Base-by-base conservation (phyloP, 2,329 filamentous ascomycete species). In the Bipolaris zeicola region DNA sequence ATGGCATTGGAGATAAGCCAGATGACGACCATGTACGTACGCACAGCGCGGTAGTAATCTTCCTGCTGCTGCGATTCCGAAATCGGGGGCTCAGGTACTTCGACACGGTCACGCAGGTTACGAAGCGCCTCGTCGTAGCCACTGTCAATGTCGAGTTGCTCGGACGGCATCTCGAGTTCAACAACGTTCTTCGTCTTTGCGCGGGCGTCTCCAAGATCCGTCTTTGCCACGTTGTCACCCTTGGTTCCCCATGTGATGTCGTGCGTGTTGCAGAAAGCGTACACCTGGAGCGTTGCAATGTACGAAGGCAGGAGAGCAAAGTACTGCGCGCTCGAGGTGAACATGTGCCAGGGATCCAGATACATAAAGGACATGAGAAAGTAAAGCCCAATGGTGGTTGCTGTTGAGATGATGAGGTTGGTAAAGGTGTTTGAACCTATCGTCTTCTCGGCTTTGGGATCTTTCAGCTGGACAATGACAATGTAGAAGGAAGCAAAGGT, bases 161-260 rank as follows among this genome's bases (percentile, higher is more conserved):
- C 96, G 1, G 88, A 91, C 0, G 96, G 95, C 93, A 99, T 99
- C 72, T 99, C 95, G 5, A 99, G 83, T 76, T 97, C 92, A 68
- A 99, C 95, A 0, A 89, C 91, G 57, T 88, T 85, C 45, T 82
- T 82, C 43, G 85, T 85, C 52, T 89, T 90, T 63, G 90, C 88
- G 47, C 90, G 86, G 11, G 96, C 95, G 5, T 90, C 87, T 54
- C 95, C 95, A 0, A 99, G 87, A 73, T 99, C 96, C 6, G 90
- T 97, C 76, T 91, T 89, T 69, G 95, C 89, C 34, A 96, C 87
- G 76, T 99, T 99, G 83, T 99, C 95, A 55, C 95, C 95, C 79
- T 99, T 99, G 43, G 95, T 99, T 42, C 95, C 95, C 95, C 95
- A 99, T 0, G 93, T 96, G 18, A 99, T 92, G 75, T 99, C 95